A percentile compares a stretch with the other conserved stretches of the same genome.
Conservation (phyloP, 768 basidiomycete species). For the Sarcodon aspratus region DNA sequence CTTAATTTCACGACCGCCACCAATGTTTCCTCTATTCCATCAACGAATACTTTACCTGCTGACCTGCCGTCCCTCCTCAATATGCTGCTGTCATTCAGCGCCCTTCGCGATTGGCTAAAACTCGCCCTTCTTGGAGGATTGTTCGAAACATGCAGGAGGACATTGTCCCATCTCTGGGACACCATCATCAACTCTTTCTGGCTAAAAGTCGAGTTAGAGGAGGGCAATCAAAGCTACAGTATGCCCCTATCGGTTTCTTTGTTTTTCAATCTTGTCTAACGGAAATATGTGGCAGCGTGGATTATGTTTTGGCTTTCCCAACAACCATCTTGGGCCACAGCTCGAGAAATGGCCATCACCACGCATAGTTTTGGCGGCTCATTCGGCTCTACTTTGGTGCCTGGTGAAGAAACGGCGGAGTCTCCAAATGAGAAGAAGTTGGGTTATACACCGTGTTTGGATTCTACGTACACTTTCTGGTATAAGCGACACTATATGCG, state of each 20-base stretch:
- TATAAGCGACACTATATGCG: slow-evolving; percentile 26
- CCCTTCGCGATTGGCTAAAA: slow-evolving; percentile 52
- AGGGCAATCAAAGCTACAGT: slow-evolving; percentile 48
- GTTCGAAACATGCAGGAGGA: slow-evolving; percentile 46
- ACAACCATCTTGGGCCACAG: slow-evolving; percentile 43
- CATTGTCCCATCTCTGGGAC: slow-evolving; percentile 29
- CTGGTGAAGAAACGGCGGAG: neutral
- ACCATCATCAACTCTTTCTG: slow-evolving; percentile 40
- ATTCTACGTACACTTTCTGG: slow-evolving; percentile 31
- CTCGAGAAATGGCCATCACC: slow-evolving; percentile 40
- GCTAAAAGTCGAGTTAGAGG: slow-evolving; percentile 50
- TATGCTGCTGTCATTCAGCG: slow-evolving; percentile 40
- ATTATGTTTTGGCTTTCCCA: slow-evolving; percentile 59
- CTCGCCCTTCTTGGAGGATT: slow-evolving; percentile 50
- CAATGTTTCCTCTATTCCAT: no score
- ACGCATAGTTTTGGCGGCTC: slow-evolving; percentile 28
- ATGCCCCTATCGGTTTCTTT: slow-evolving; percentile 11
- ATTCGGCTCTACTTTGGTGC: slow-evolving; percentile 5
- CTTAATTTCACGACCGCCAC: no score
- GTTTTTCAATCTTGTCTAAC: neutral
- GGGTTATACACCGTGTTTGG: slow-evolving; percentile 31
- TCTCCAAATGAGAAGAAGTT: slow-evolving; percentile 12
- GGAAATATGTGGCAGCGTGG: slow-evolving; percentile 35
- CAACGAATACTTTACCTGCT: neutral
- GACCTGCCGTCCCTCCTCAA: slow-evolving; percentile 20